These are phyloP conservation scores for Auriscalpium microsporum DNA, from an alignment of 768 basidiomycete species.

Conservation along the genomic window DNA sequence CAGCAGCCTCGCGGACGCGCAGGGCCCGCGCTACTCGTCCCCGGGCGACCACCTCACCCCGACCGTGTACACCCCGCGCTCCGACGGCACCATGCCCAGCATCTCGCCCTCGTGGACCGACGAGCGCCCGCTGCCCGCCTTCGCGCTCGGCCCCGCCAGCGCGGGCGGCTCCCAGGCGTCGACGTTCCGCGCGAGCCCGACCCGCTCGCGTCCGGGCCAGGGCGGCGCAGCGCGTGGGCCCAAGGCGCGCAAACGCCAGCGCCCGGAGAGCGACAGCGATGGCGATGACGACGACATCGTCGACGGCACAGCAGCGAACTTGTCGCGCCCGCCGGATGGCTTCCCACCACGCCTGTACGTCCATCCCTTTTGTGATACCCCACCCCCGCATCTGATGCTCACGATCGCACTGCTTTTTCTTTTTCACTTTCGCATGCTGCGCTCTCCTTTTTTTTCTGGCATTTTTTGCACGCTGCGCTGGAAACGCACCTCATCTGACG, in stretches of 20 bases:
- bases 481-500: too few species aligned
- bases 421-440: not conserved
- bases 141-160: not conserved
- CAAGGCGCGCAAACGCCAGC: not conserved
- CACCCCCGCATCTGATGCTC: not conserved
- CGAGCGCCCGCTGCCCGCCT: not conserved
- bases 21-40: not conserved
- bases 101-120: slow-evolving; percentile 5
- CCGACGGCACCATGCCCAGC: not conserved
- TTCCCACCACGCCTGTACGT: slow-evolving; percentile 2
- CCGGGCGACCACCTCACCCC: slow-evolving; percentile 1
- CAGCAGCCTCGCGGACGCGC: not conserved
- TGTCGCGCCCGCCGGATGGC: not conserved
- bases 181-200: not conserved
- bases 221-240: not conserved
- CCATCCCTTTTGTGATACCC: not conserved
- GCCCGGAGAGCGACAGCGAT: not conserved
- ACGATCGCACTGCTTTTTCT: not conserved
- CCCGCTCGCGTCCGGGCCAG: not conserved
- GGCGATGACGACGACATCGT: not conserved
- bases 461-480: not conserved
- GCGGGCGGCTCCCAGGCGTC: not conserved
- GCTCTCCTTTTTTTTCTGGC: not conserved
- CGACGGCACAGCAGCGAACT: not conserved
- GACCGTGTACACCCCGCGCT: not conserved